Evolutionary conservation across 2,329 filamentous ascomycete genomes (phyloP).

Genomic region (Sporothrix mexicana): DNA sequence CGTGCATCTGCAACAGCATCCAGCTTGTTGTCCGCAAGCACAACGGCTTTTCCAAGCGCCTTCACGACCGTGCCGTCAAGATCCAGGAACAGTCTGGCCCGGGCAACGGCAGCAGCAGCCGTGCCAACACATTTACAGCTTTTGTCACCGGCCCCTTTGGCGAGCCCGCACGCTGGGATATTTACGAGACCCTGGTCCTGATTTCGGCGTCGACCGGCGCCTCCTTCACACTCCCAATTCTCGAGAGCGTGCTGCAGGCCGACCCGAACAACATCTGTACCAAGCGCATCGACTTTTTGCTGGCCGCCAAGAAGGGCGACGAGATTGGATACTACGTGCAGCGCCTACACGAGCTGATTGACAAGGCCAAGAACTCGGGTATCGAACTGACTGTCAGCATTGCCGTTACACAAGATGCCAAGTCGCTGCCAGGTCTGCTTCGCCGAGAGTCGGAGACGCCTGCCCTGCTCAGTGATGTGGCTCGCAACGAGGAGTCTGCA

Average conservation of each 20-base stretch:
- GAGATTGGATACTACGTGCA: slow-evolving; percentile 63
- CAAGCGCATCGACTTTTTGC: slow-evolving; percentile 58
- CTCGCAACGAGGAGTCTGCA: neutral
- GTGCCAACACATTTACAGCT: slow-evolving; percentile 47
- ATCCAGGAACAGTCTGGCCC: slow-evolving; percentile 37
- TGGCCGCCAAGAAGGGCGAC: slow-evolving; percentile 57
- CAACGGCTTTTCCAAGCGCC: slow-evolving; percentile 60
- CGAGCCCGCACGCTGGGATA: slow-evolving; percentile 59
- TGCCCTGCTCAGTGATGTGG: neutral
- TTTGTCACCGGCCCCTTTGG: slow-evolving; percentile 65
- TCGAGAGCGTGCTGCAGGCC: slow-evolving; percentile 58
- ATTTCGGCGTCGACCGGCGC: slow-evolving; percentile 68
- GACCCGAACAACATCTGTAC: slow-evolving; percentile 52
- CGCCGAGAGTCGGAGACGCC: neutral
- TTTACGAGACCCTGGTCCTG: slow-evolving; percentile 64
- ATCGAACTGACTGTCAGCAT: slow-evolving; percentile 60
- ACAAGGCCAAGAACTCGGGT: slow-evolving; percentile 51
- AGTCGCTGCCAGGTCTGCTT: neutral
- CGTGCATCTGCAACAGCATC: slow-evolving; percentile 64
- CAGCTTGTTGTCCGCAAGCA: slow-evolving; percentile 64
- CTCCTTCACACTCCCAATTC: slow-evolving; percentile 64
- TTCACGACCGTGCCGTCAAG: slow-evolving; percentile 55
- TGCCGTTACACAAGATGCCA: slow-evolving; percentile 54
- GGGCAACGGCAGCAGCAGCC: slow-evolving; percentile 36
- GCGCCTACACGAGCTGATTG: slow-evolving; percentile 54